A percentile compares a stretch with the other conserved stretches of the same genome.
These are phyloP conservation scores for Aaosphaeria pasadenensis DNA, from an alignment of 2,329 filamentous ascomycete genomes.

Conservation along the genomic window DNA sequence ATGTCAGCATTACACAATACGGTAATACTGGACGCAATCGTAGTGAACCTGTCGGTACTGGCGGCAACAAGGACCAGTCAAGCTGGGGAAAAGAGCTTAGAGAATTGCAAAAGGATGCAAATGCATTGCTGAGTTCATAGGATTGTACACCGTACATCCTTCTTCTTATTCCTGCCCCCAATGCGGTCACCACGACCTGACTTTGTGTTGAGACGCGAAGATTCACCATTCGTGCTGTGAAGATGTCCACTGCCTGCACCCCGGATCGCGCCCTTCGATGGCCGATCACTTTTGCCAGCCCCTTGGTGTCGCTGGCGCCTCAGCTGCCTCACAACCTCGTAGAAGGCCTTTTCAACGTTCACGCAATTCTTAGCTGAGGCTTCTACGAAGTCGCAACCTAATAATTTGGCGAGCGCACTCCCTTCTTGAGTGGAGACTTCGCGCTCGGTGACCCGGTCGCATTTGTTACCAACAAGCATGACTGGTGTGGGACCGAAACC, in stretches of 20 bases:
- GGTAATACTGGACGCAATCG: too few relatives aligned
- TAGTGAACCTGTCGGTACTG: too few relatives aligned
- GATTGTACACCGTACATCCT: slow-evolving; percentile 2
- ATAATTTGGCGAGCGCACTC: slow-evolving; percentile 81
- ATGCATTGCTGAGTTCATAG: too few relatives aligned
- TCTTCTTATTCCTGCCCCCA: slow-evolving; percentile 26
- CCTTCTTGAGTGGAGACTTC: slow-evolving; percentile 97
- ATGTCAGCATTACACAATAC: too few relatives aligned
- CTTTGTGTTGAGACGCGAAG: slow-evolving; percentile 7
- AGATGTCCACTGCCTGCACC: slow-evolving; percentile 2
- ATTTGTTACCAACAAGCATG: slow-evolving; percentile 99
- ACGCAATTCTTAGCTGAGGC: slow-evolving; percentile 97
- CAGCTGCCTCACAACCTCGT: slow-evolving; percentile 90
- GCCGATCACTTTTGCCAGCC: slow-evolving; percentile 11
- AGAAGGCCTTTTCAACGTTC: slow-evolving; percentile 98
- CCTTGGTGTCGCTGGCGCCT: slow-evolving; percentile 70
- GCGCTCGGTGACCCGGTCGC: slow-evolving; percentile 90
- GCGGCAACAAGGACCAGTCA: too few relatives aligned
- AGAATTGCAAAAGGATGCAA: too few relatives aligned
- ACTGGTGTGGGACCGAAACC: slow-evolving; percentile 75
- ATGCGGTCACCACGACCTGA: slow-evolving; percentile 9
- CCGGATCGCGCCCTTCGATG: slow-evolving; percentile 1
- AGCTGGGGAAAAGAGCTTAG: too few relatives aligned
- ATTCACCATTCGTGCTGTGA: slow-evolving; percentile 7
- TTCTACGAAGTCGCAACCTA: slow-evolving; percentile 95